Base-by-base conservation (phyloP, 1,139 yeast species). In the Protomyces gravidus region DNA sequence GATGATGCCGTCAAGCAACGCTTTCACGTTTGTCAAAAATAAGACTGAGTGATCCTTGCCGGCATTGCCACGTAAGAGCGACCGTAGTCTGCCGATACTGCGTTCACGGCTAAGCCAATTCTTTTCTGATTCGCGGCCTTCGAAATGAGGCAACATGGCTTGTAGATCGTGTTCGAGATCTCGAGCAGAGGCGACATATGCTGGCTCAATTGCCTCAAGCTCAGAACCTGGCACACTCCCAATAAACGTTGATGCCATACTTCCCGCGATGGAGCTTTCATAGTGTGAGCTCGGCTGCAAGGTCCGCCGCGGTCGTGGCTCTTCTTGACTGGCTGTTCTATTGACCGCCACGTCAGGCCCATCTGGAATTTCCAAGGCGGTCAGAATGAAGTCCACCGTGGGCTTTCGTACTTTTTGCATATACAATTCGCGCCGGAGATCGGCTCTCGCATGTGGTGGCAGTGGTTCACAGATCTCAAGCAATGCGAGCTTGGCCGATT, bases 81-180 rank as follows among this genome's bases (percentile, higher is more conserved):
- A 75, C 61, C 97, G 76, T 42, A 89, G 68, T 57, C 76, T 78
- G 1, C 79, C 67, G 1, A 89, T 78, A 60, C 75, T 75, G 61
- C 78, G 78, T 67, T 90, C 97, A 67, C 99, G 78, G 1, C 69
- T 67, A 26, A 77, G 73, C 99, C 99, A 92, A 68, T 92, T 92
- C 63, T 78, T 78, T 68, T 94, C 98, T 0, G 95, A 85, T 71
- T 94, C 98, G 67, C 85, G 89, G 1, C 84, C 85, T n/a, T 78
- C 79, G 68, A 92, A 88, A 15, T 71, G 71, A 0, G 72, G 63
- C 13, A 71, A 56, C 67, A 80, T 66, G 2, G 68, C 65, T 30
- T 75, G 78, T 23, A 80, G 64, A 39, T 75, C 75, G 23, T 69
- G 68, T 15, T 68, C 64, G 17, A 81, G 64, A 2, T 72, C 73